Evolutionary conservation across 306 rosid genomes (phyloP).

Genomic region (Ochetophila trinervis): DNA sequence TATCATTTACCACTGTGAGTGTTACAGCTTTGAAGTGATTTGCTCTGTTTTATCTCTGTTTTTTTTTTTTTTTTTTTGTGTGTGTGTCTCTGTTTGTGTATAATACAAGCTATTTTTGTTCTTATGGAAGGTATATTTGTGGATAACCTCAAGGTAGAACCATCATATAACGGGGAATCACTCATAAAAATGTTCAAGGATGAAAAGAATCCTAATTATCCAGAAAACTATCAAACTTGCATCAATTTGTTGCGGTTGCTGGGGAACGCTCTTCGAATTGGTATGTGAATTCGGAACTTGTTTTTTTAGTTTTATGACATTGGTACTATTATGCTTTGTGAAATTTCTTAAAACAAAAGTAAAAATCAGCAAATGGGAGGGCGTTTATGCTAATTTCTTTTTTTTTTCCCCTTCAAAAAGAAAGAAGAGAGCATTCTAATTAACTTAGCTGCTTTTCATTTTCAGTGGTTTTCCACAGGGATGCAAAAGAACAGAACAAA

Average conservation of each 20-base stretch:
- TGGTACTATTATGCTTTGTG: too few relatives aligned
- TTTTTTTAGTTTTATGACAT: too few relatives aligned
- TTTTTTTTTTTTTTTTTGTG: too few relatives aligned
- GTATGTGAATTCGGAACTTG: neutral
- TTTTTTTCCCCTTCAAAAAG: too few relatives aligned
- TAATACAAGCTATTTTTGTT: neutral
- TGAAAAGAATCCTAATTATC: neutral
- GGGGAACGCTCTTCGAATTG: neutral
- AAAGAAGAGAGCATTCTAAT: too few relatives aligned
- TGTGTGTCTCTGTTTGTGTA: neutral
- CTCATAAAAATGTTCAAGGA: neutral
- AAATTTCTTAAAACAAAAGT: too few relatives aligned
- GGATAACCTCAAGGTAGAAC: slow-evolving; percentile 13
- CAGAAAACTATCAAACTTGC: slow-evolving; percentile 27
- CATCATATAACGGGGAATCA: neutral
- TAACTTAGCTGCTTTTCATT: neutral
- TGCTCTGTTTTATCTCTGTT: too few relatives aligned
- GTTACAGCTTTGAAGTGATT: too few relatives aligned
- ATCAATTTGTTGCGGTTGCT: slow-evolving; percentile 6
- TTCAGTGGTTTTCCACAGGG: neutral
- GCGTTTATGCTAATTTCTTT: too few relatives aligned
- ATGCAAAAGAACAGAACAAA: neutral
- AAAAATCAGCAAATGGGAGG: too few relatives aligned
- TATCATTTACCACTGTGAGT: slow-evolving; percentile 44
- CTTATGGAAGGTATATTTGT: slow-evolving; percentile 11